phyloP scores from a whole-genome alignment of 1,139 yeast species.

The Zygosaccharomyces sapae region DNA sequence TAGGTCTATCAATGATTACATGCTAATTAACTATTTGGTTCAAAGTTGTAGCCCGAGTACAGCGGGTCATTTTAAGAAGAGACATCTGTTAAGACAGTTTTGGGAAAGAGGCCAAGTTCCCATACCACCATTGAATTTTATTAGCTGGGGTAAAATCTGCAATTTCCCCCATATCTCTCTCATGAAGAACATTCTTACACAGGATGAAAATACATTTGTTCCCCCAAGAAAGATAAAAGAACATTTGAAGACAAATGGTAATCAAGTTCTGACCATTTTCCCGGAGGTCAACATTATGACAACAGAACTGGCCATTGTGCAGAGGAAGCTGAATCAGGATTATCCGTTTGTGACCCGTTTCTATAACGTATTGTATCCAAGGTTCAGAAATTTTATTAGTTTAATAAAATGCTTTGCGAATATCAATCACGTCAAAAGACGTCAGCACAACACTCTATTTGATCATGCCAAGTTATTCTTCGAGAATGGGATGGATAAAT shows the following conservation, averaged over 20 bases:
- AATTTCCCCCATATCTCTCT: constrained; percentile 28
- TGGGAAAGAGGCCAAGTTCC: constrained; percentile 11
- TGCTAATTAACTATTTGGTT: constrained; percentile 25
- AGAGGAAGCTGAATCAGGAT: constrained; percentile 47
- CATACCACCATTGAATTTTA: constrained; percentile 21
- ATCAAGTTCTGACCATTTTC: constrained; percentile 43
- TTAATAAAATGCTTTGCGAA: constrained; percentile 46
- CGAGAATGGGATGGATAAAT: constrained; percentile 30
- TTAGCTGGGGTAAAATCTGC: constrained; percentile 32
- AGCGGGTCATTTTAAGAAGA: constrained; percentile 6
- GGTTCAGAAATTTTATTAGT: constrained; percentile 48
- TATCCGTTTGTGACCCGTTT: constrained; percentile 49
- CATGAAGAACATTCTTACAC: constrained; percentile 23
- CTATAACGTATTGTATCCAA: constrained; percentile 58
- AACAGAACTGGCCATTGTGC: constrained; percentile 44
- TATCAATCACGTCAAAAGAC: constrained; percentile 39
- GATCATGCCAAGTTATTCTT: constrained; percentile 15
- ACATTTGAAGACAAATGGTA: constrained; percentile 18
- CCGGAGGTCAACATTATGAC: constrained; percentile 73
- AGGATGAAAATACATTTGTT: constrained; percentile 30
- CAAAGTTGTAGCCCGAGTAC: constrained; percentile 11
- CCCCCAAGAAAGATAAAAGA: constrained; percentile 13
- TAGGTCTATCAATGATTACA: constrained; percentile 34
- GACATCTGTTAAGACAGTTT: constrained; percentile 9
- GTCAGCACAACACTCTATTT: constrained; percentile 13